Evolutionary conservation across 2,329 filamentous ascomycete genomes (phyloP).

Genomic region (Curvularia spicifera): DNA sequence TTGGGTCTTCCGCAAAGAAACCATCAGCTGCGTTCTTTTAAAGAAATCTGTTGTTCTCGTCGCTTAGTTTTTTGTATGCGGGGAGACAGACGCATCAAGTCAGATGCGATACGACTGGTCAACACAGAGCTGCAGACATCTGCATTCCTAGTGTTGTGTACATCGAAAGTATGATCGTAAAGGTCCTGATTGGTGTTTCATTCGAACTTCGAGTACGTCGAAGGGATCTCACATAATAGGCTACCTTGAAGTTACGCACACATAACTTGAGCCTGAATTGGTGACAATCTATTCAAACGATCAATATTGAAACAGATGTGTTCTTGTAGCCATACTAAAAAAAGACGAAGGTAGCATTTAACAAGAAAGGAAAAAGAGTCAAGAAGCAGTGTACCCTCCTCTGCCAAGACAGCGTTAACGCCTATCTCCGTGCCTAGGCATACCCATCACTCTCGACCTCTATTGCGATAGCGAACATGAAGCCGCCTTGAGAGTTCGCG

Average conservation of each 20-base stretch:
- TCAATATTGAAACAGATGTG: not conserved
- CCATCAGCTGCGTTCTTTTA: no score
- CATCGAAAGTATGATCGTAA: not conserved
- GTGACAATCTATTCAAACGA: not conserved
- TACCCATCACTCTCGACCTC: slow-evolving; percentile 2
- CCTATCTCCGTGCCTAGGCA: slow-evolving; percentile 16
- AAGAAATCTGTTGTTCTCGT: not conserved
- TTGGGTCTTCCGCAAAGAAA: no score
- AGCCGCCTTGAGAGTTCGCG: slow-evolving; percentile 13
- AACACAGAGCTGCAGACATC: not conserved
- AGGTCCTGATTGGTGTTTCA: not conserved
- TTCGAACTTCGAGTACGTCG: not conserved
- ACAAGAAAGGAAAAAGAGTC: not conserved
- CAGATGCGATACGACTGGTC: not conserved
- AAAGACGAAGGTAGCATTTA: not conserved
- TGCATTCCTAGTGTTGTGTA: not conserved
- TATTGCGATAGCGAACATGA: slow-evolving; percentile 21
- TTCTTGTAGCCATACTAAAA: not conserved
- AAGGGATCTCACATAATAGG: not conserved
- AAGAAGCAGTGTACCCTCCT: not conserved
- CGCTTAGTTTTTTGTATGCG: not conserved
- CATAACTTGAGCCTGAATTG: not conserved
- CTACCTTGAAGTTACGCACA: not conserved
- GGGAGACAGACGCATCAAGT: not conserved
- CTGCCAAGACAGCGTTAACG: slow-evolving; percentile 17